Evolutionary conservation across 169 alveolate species (phyloP).

Genomic region (Eimeria zaria): DNA sequence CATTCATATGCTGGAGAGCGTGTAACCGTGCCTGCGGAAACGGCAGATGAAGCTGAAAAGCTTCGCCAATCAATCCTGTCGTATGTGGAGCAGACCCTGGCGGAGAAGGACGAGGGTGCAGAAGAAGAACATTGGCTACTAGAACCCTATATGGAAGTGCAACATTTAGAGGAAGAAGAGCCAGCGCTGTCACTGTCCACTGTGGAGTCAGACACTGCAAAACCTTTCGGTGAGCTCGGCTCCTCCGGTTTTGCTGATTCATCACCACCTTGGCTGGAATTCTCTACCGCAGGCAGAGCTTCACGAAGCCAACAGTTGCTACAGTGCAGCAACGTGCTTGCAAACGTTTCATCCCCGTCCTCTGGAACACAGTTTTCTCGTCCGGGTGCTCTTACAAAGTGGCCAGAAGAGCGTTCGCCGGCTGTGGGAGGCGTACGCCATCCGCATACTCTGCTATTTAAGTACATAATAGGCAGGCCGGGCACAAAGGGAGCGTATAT

Average conservation of each 20-base stretch:
- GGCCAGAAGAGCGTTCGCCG: too few species aligned
- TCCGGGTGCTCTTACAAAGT: too few species aligned
- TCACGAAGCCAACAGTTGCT: too few species aligned
- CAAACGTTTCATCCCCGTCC: too few species aligned
- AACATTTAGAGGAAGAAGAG: background rate
- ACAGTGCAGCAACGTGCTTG: too few species aligned
- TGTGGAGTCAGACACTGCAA: background rate
- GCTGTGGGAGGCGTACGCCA: too few species aligned
- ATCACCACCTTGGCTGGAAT: too few species aligned
- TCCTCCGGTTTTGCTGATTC: background rate
- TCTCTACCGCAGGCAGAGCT: too few species aligned
- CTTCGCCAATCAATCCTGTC: background rate
- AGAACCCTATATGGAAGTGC: background rate
- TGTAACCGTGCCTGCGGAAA: background rate
- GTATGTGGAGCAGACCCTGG: conserved; percentile 13
- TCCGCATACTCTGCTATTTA: too few species aligned
- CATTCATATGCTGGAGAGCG: background rate
- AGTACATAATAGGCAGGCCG: too few species aligned
- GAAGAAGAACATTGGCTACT: background rate
- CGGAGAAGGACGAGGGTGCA: background rate
- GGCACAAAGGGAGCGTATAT: too few species aligned
- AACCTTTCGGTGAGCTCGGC: background rate
- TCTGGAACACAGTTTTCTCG: too few species aligned
- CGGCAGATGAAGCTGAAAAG: background rate
- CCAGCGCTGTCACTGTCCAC: background rate